Evolutionary conservation across 768 basidiomycete genomes (phyloP).

Genomic region (Coprinopsis cinerea): DNA sequence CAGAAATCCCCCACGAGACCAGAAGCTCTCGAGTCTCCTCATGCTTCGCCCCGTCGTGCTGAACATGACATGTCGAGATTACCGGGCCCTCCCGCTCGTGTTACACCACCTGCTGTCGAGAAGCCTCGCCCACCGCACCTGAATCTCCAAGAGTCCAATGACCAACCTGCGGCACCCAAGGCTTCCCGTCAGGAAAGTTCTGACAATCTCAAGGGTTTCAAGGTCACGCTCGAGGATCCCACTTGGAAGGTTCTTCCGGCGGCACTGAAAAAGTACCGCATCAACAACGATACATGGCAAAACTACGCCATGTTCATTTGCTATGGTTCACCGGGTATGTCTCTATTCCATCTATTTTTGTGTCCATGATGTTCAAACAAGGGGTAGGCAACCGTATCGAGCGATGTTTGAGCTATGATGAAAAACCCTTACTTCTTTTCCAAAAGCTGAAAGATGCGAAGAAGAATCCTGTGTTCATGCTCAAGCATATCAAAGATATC

Average conservation of each 20-base stretch:
- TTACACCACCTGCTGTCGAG: conserved; percentile 20
- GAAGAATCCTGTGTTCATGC: conserved; percentile 99
- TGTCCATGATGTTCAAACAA: not conserved
- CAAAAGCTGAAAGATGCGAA: conserved; percentile 96
- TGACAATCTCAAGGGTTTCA: conserved; percentile 89
- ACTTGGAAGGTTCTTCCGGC: conserved; percentile 99
- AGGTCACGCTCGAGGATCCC: conserved; percentile 95
- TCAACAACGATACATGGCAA: conserved; percentile 98
- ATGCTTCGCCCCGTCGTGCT: conserved; percentile 68
- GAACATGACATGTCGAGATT: conserved; percentile 60
- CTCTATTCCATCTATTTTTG: conserved; percentile 1
- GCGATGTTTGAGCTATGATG: conserved; percentile 94
- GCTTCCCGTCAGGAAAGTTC: conserved; percentile 58
- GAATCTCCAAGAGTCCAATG: conserved; percentile 28
- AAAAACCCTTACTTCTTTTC: conserved; percentile 94
- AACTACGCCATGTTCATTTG: conserved; percentile 99
- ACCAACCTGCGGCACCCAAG: conserved; percentile 32
- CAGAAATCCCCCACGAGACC: conserved; percentile 77
- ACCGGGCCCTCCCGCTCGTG: conserved; percentile 19
- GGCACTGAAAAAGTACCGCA: conserved; percentile 97
- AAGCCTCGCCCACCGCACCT: conserved; percentile 28
- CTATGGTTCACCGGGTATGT: conserved; percentile 83
- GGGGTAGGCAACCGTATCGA: conserved; percentile 69
- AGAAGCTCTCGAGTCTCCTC: conserved; percentile 64
- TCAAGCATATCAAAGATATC: conserved; percentile 94